Evolutionary conservation across 257 asterid genomes (phyloP).

Genomic region (Nicotiana tabacum): DNA sequence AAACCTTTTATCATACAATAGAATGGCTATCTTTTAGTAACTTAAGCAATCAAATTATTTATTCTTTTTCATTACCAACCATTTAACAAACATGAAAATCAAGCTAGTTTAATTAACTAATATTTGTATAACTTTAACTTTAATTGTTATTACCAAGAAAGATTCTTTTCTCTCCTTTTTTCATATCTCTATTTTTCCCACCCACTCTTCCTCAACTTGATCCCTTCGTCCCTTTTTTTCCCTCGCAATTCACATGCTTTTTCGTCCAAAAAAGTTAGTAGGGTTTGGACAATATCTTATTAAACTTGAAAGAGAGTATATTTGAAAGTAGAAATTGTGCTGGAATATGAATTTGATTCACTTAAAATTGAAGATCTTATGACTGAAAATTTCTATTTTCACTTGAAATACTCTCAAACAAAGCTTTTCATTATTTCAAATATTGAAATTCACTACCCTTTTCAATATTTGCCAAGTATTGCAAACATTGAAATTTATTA

Average conservation of each 20-base stretch:
- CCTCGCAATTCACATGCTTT: conserved; percentile 14
- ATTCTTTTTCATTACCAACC: neutral
- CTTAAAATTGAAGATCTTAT: no score
- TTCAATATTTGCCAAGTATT: no score
- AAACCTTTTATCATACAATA: neutral
- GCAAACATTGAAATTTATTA: no score
- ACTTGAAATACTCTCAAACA: no score
- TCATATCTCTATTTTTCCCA: conserved; percentile 13
- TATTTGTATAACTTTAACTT: conserved; percentile 13
- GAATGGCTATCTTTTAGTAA: neutral
- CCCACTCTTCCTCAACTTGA: conserved; percentile 42
- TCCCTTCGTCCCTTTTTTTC: neutral
- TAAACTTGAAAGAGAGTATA: no score
- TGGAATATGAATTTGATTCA: no score
- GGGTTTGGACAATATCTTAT: no score
- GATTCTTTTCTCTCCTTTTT: conserved; percentile 13
- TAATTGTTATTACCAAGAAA: conserved; percentile 13
- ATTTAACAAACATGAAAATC: neutral
- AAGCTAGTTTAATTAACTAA: neutral
- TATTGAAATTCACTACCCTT: no score
- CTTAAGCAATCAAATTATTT: neutral
- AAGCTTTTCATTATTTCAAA: no score
- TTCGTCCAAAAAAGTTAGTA: neutral
- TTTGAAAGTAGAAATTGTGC: no score
- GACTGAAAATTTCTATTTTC: no score